Evolutionary conservation across 495 filamentous ascomycete genomes (phyloP), one percentile per base, ranked within the genome.

Genomic region (Sporormia fimetaria): DNA sequence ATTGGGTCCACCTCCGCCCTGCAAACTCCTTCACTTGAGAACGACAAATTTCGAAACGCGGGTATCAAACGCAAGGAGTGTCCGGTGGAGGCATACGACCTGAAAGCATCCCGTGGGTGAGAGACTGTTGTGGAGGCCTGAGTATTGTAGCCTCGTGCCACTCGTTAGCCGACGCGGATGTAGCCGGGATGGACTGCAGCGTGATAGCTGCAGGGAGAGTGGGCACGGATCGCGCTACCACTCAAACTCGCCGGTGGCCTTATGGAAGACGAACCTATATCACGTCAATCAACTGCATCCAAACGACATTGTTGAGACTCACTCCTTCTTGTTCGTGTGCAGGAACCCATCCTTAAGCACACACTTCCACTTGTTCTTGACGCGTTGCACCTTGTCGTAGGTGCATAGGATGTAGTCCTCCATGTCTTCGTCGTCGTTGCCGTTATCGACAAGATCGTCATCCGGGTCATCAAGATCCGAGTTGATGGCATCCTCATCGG

Each of bases 341-440:
- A 99, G 69, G 11, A 99, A 83, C 12, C 90, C 90, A 54, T 99
- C 90, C 67, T 96, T 96, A 38, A 99, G 71, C 4, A 82, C 83
- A 65, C 90, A 99, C 78, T 99, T 99, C 90, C 90, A 99, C 79
- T 96, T 99, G 62, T 95, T 99, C 78, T 99, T 99, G 43, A 95
- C 92, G 35, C 90, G 71, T 63, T 95, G 87, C 14, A 99, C 90
- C 68, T 99, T 99, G 67, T 99, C 90, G 57, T 98, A 98, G 54
- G 90, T 94, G 67, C 90, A 98, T 26, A 96, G 75, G 83, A 95
- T 95, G 61, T 90, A 83, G 45, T 92, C 80, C 1, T 42, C 32
- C 17, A 29, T 46, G 6, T 87, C 79, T 38, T 94, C 87, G 27
- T 95, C 87, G 17, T 72, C 78, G 16, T 87, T 81, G n/a, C 64